Evolutionary conservation across 139 green algal genomes (phyloP).

Genomic region (Coccomyxa sp.): DNA sequence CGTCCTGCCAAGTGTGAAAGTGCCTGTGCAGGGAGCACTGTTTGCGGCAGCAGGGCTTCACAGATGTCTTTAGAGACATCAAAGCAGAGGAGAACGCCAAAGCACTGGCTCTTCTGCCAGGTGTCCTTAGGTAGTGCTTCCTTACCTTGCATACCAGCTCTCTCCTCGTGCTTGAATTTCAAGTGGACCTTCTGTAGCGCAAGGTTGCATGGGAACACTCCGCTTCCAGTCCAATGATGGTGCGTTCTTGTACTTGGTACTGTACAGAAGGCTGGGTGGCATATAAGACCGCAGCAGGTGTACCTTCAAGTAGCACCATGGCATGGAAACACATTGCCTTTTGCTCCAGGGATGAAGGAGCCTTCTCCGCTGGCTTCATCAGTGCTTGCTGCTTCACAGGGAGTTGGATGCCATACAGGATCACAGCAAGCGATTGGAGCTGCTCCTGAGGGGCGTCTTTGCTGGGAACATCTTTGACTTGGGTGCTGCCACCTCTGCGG

Average conservation of each 20-base stretch:
- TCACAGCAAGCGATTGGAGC: conserved; percentile 29
- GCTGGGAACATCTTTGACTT: conserved; percentile 90
- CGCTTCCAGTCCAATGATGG: too few relatives aligned
- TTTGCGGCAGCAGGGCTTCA: conserved; percentile 51
- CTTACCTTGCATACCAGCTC: background rate
- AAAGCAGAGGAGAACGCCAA: conserved; percentile 70
- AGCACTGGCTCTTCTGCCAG: conserved; percentile 58
- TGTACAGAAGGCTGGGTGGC: background rate
- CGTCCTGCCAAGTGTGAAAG: background rate
- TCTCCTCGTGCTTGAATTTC: too few relatives aligned
- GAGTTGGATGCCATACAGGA: conserved; percentile 33
- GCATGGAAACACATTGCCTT: background rate
- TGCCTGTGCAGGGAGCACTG: conserved; percentile 50
- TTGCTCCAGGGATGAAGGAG: background rate
- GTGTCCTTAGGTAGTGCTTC: conserved; percentile 7
- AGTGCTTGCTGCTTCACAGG: background rate
- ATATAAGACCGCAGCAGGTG: too few relatives aligned
- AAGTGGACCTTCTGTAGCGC: too few relatives aligned
- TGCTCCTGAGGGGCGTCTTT: conserved; percentile 60
- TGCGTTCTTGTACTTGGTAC: background rate
- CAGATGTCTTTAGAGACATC: conserved; percentile 66
- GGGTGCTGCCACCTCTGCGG: conserved; percentile 50
- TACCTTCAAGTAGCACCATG: background rate
- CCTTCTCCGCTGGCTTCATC: background rate
- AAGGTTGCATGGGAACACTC: too few relatives aligned